Evolutionary conservation across 2,329 filamentous ascomycete species (phyloP).

Genomic region (Anisogramma anomala): DNA sequence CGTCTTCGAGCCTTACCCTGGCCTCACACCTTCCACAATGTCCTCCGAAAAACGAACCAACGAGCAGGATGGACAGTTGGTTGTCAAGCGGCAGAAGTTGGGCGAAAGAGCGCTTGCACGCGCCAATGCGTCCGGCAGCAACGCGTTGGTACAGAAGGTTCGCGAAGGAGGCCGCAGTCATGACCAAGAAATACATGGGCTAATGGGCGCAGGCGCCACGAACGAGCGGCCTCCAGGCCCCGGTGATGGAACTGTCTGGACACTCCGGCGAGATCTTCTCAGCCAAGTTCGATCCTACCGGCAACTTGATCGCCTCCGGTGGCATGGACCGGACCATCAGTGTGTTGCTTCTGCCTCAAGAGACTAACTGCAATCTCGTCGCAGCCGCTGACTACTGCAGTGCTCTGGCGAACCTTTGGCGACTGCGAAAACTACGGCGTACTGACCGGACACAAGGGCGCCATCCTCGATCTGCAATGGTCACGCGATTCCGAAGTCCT

Average conservation of each 20-base stretch:
- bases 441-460: constrained; percentile 80
- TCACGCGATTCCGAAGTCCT: constrained; percentile 85
- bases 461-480: constrained; percentile 88
- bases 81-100: constrained; percentile 80
- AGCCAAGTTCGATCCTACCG: constrained; percentile 79
- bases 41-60: constrained; percentile 85
- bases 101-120: constrained; percentile 38
- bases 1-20: not conserved
- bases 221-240: constrained; percentile 74
- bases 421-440: constrained; percentile 90
- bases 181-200: constrained; percentile 16
- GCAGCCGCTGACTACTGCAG: constrained; percentile 30
- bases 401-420: constrained; percentile 88
- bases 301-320: constrained; percentile 81
- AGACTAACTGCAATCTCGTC: not conserved
- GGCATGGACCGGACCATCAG: constrained; percentile 89
- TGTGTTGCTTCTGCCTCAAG: constrained; percentile 38
- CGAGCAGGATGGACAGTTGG: constrained; percentile 67
- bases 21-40: constrained; percentile 39
- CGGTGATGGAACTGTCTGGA: constrained; percentile 86
- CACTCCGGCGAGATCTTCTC: constrained; percentile 80
- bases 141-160: constrained; percentile 41
- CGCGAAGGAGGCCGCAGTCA: constrained; percentile 16
- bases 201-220: constrained; percentile 50
- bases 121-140: constrained; percentile 36